Conservation (phyloP, 148 eudicot species). For the Rhododendron ovatum region DNA sequence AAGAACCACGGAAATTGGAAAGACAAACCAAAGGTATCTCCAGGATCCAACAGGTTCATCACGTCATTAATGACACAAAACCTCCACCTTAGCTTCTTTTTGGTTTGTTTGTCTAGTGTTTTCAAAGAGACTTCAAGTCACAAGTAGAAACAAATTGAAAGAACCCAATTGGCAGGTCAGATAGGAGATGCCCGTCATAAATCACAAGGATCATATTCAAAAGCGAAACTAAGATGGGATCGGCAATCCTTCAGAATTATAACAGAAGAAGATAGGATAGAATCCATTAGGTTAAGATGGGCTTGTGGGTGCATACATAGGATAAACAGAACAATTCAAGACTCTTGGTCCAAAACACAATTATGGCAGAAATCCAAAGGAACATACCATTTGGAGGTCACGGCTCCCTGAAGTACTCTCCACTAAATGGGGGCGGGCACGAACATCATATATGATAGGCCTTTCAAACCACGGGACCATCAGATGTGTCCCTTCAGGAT, state of each 20-base stretch:
- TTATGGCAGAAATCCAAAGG: background rate
- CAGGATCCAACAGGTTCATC: background rate
- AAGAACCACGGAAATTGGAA: background rate
- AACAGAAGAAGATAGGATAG: background rate
- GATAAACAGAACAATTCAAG: background rate
- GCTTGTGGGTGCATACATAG: background rate
- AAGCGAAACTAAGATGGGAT: background rate
- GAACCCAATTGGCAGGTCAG: background rate
- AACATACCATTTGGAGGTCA: conserved; percentile 88
- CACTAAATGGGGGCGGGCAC: conserved; percentile 84
- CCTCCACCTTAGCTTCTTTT: background rate
- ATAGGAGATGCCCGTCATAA: background rate
- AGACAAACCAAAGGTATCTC: background rate
- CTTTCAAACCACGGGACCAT: conserved; percentile 90
- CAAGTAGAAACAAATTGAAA: background rate
- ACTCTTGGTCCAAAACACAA: background rate
- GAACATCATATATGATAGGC: conserved; percentile 86
- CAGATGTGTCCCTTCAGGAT: conserved; percentile 94
- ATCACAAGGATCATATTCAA: background rate
- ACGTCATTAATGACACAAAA: background rate
- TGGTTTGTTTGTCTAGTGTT: background rate
- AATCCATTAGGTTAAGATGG: background rate
- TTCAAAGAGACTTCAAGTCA: background rate
- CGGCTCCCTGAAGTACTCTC: conserved; percentile 95
- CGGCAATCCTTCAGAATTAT: background rate